phyloP scores from a whole-genome alignment of 257 asterid genomes.

The Solanum pimpinellifolium region DNA sequence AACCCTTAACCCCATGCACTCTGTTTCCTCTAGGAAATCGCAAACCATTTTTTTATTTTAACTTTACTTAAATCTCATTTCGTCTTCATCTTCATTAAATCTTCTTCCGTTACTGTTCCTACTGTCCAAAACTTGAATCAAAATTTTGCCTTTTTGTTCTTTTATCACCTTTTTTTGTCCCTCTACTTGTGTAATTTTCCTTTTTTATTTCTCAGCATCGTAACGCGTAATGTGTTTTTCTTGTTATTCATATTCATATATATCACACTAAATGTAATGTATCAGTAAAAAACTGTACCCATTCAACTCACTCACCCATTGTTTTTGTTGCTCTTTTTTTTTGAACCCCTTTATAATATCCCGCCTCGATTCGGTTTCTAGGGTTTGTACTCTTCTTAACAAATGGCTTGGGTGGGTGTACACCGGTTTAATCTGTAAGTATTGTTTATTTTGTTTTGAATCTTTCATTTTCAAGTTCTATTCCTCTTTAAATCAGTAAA shows the following conservation, averaged over 20 bases:
- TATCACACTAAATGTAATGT: background rate
- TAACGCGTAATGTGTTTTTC: background rate
- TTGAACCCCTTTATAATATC: background rate
- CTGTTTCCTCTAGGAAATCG: background rate
- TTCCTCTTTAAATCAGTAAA: background rate
- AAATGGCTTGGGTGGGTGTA: background rate
- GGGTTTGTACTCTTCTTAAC: background rate
- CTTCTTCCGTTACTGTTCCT: background rate
- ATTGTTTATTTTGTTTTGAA: background rate
- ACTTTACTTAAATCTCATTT: background rate
- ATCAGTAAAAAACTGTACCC: background rate
- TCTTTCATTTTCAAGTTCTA: background rate
- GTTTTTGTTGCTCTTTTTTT: background rate
- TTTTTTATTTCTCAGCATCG: background rate
- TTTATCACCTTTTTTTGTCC: background rate
- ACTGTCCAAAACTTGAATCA: background rate
- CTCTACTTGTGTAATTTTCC: background rate
- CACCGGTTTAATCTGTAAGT: background rate
- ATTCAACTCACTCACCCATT: background rate
- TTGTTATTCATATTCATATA: background rate
- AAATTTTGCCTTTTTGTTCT: background rate
- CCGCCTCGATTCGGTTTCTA: background rate
- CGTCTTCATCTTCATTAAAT: background rate
- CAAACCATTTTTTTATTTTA: background rate
- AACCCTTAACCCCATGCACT: background rate